Evolutionary conservation across 192 early-diverging fungal genomes (phyloP).

Genomic region (Podila epicladia): DNA sequence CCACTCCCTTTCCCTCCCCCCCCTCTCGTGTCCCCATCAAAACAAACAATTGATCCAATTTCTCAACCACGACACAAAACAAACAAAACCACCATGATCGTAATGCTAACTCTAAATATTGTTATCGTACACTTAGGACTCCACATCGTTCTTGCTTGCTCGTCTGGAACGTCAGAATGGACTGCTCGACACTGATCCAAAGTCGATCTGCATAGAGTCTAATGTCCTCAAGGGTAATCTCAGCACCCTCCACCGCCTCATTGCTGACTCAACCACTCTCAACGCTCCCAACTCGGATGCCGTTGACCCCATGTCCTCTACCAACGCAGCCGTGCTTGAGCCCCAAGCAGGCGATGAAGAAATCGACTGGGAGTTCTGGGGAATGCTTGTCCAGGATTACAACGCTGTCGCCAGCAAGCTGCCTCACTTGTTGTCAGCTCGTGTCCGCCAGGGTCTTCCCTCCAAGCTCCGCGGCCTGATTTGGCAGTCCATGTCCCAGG

Average conservation of each 20-base stretch:
- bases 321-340: constrained; percentile 20
- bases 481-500: constrained; percentile 92
- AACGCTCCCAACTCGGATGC: constrained; percentile 50
- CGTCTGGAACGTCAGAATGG: constrained; percentile 71
- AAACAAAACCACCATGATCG: no score
- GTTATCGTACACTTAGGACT: constrained; percentile 47
- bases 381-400: constrained; percentile 82
- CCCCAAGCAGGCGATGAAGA: constrained; percentile 34
- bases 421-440: constrained; percentile 71
- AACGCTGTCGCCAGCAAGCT: constrained; percentile 72
- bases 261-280: constrained; percentile 53
- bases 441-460: constrained; percentile 85
- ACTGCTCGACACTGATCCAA: constrained; percentile 66
- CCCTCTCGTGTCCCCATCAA: no score
- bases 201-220: constrained; percentile 68
- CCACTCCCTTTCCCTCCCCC: no score
- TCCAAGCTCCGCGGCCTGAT: constrained; percentile 85
- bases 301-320: constrained; percentile 44
- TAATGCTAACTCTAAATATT: neutral
- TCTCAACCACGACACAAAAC: no score
- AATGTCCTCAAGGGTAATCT: constrained; percentile 69
- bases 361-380: constrained; percentile 87
- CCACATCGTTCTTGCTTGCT: constrained; percentile 65
- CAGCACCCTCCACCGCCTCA: constrained; percentile 58
- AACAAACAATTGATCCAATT: no score